Evolutionary conservation across 352 stramenopile genomes (phyloP).

Genomic region (Pythium scleroteichum): DNA sequence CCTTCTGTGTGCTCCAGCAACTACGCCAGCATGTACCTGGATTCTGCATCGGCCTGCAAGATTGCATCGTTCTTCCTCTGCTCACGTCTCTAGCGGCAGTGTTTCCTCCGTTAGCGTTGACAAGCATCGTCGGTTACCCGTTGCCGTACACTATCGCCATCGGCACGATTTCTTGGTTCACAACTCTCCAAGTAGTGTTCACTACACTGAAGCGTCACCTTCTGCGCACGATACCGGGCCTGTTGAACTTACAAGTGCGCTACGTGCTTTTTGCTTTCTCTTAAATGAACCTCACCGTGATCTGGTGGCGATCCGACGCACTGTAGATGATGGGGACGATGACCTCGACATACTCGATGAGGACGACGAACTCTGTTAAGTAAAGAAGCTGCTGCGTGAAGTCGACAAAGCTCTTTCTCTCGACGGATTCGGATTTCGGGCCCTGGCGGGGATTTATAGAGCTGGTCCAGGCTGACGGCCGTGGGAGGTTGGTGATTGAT

Average conservation of each 20-base stretch:
- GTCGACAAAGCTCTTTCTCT: not conserved
- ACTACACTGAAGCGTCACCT: not conserved
- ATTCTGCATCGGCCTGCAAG: no score
- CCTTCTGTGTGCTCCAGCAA: no score
- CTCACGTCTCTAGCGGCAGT: not conserved
- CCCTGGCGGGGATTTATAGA: no score
- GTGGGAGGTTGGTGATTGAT: no score
- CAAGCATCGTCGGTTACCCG: not conserved
- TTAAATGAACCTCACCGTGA: slow-evolving; percentile 10
- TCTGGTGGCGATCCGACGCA: no score
- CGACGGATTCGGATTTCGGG: no score
- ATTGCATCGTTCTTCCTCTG: not conserved
- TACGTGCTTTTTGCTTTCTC: not conserved
- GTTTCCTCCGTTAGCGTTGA: not conserved
- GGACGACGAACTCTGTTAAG: slow-evolving; percentile 26
- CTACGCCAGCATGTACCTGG: no score
- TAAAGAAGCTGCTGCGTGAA: slow-evolving; percentile 23
- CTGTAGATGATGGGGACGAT: slow-evolving; percentile 35
- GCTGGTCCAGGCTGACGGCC: no score
- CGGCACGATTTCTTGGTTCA: not conserved
- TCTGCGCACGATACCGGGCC: not conserved
- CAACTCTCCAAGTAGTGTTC: not conserved
- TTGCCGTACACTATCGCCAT: not conserved
- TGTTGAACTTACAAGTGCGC: not conserved
- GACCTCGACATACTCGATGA: slow-evolving; percentile 33